Base-by-base conservation (phyloP, 2,329 filamentous ascomycete species). In the Ophiostoma angusticollis region DNA sequence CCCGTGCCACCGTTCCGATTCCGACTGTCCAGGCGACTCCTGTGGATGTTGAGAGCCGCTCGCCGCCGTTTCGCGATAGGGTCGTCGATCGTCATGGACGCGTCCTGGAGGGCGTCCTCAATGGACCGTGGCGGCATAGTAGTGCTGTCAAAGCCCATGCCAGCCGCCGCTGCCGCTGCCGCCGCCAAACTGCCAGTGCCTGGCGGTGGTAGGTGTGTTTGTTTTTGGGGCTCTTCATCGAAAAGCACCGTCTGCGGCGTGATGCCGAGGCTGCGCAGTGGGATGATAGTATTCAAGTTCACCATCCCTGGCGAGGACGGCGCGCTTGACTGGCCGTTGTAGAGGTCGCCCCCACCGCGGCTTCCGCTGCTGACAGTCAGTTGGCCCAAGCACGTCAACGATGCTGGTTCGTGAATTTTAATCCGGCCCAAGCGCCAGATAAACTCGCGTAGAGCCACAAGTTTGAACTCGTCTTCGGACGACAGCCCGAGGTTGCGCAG, bases 191-290 rank as follows among this genome's bases (percentile, higher is more conserved):
- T 11, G 13, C 13, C 13, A 8, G 61, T 50, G 19, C 52, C 43
- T 44, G 54, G 45, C 47, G 53, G n/a, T n/a, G 53, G n/a, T n/a
- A 30, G 52, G 11, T 51, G 40, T 2, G 58, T 53, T 32, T 61
- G 59, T 17, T 64, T 66, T 9, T 75, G 60, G 8, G 74, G 69
- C 28, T 75, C 73, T 40, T 87, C 85, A 48, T 95, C 86, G 52
- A 96, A 96, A 53, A 96, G 81, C 2, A 98, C 80, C 0, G 84
- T 96, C 53, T 94, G 84, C 3, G 84, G 81, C 2, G 78, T 82
- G 23, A 95, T 76, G 11, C 78, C 77, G 37, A 93, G 63, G 29
- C 77, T 78, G 46, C 82, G 80, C 18, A 96, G 61, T 1, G 78
- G 70, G 6, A 96, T 70, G 11, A 94, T 74, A 37, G 72, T 72